Conservation (phyloP, 139 green algal genomes). For the Chlorella sp. region DNA sequence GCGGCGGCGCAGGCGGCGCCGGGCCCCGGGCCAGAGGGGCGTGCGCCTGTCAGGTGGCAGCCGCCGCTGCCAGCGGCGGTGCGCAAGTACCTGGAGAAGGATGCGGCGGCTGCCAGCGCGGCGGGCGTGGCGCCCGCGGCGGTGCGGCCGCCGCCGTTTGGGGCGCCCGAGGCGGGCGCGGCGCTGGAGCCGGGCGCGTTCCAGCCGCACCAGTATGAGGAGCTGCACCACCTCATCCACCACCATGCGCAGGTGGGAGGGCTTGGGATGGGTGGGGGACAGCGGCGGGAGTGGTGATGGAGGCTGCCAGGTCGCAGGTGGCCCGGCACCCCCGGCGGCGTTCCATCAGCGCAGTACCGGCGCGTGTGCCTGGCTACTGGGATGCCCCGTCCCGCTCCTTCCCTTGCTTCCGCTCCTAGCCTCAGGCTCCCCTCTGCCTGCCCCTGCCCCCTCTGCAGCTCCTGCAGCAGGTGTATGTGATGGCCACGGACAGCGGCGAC, state of each 20-base stretch:
- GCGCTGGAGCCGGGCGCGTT: neutral
- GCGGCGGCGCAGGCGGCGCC: neutral
- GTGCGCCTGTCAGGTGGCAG: slow-evolving; percentile 13
- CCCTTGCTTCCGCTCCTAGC: too few species aligned
- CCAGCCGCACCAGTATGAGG: slow-evolving; percentile 23
- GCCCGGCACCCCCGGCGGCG: too few species aligned
- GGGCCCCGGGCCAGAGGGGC: neutral
- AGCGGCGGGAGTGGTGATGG: neutral
- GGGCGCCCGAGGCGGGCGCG: neutral
- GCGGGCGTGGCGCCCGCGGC: neutral
- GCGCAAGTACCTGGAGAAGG: neutral
- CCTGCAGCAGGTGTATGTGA: slow-evolving; percentile 14
- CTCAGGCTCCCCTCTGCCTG: neutral
- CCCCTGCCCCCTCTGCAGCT: neutral
- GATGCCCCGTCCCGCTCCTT: too few species aligned
- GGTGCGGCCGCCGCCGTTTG: slow-evolving; percentile 10
- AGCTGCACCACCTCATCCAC: slow-evolving; percentile 34
- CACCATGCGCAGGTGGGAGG: slow-evolving; percentile 29
- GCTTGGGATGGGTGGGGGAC: neutral
- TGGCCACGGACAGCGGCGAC: neutral
- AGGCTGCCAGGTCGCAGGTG: too few species aligned
- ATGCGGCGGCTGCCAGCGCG: neutral
- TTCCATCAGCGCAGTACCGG: too few species aligned
- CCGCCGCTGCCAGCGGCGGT: slow-evolving; percentile 10
- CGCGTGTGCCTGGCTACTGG: too few species aligned